Base-by-base conservation (phyloP, 768 basidiomycete genomes). In the Suillus americanus region DNA sequence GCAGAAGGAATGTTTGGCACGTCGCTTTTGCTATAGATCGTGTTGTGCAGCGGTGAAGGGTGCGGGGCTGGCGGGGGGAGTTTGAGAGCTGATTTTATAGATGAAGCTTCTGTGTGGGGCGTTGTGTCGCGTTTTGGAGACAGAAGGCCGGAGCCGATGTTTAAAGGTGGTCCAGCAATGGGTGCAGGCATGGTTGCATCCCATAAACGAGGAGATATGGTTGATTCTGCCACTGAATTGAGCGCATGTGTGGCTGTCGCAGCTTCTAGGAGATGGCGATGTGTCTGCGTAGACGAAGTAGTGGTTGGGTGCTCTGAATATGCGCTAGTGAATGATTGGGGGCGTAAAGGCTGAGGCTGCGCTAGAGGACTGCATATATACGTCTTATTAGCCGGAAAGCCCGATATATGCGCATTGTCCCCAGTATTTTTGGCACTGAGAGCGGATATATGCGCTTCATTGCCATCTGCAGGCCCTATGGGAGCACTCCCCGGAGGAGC, bases 151-250 rank as follows among this genome's bases (percentile, higher is more conserved):
- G 30, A 12, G 30, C 30, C 10, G 18, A 54, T 30, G 53, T 54
- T 10, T 5, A 54, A 54, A 20, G 53, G 53, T 33, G 53, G 53
- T 33, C 53, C 53, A 54, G 53, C 18, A 5, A 54, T 54, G 10
- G 53, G 53, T 5, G 53, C 53, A 54, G 53, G 53, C 53, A 30
- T 54, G 18, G 53, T 54, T 12, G 53, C 53, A 54, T 54, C 53
- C 53, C 53, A 54, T 33, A 54, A 20, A 54, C 30, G 10, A 54
- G 18, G 53, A 6, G 53, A 54, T 30, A 20, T 53, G 9, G 8
- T 18, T 53, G 28, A 18, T 53, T 54, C 53, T 54, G 10, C 30
- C 18, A 20, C 18, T 54, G 53, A 10, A 53, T 16, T 53, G 10
- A 30, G 51, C 9, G 28, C 28, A 53, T 30, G 16, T 12, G 30